Evolutionary conservation across 148 eudicot genomes (phyloP), one percentile per base, ranked within the genome.

Genomic region (Spergularia marina): DNA sequence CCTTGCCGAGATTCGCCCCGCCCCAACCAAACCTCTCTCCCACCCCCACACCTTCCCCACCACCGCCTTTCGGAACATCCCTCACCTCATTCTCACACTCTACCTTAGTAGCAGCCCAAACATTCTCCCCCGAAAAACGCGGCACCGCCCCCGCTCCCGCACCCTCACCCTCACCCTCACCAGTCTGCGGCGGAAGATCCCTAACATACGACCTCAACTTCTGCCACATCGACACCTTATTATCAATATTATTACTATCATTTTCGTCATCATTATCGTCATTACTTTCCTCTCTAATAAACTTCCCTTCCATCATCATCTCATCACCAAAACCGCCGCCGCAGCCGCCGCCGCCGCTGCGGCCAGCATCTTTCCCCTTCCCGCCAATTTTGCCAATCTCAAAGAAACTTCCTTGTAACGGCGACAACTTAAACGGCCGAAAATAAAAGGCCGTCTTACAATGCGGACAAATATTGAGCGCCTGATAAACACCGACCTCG

Each of bases 381-480:
- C 80, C 84, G 53, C 77, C 86, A 57, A 94, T 79, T 83, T 86
- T 88, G 41, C 98, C 98, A 49, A 94, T 83, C 90, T 94, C 98
- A 16, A 88, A 74, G 66, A 94, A 94, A 70, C 86, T 88, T 74
- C 98, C 98, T 65, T 88, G 88, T 55, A 94, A 83, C 2, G 97
- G 98, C 71, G 82, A 80, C 77, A 91, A 23, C 86, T 87, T 91
- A 41, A 78, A 78, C 21, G 97, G 98, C 36, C 93, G 77, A 44
- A 94, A 91, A 74, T 94, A 94, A 66, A 83, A 94, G 4, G 93
- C 97, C 0, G 98, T 90, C 40, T 83, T 81, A 70, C 98, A 94
- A 52, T 80, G 71, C 7, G 87, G 83, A 49, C 98, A 94, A 6
- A 89, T 76, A 58, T 87, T 94, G 2, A 94, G 81, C 62, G 97